Evolutionary conservation across 257 asterid genomes (phyloP).

Genomic region (Mentha longifolia): DNA sequence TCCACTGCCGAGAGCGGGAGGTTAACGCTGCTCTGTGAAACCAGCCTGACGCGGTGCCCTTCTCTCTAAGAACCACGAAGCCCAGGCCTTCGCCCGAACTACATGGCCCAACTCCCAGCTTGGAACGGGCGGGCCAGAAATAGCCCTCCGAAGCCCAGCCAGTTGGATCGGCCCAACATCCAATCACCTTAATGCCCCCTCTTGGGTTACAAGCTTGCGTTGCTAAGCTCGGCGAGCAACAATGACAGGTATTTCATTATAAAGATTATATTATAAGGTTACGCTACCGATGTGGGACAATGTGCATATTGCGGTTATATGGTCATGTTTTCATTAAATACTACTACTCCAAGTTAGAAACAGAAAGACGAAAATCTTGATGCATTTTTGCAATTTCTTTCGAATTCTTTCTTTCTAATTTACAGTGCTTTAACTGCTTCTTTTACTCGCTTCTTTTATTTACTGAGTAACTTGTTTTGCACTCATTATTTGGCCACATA

Average conservation of each 20-base stretch:
- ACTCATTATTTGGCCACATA: background rate
- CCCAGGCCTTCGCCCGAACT: background rate
- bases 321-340: too few relatives aligned
- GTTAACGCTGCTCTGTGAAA: conserved; percentile 7
- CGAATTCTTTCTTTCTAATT: background rate
- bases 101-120: background rate
- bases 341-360: too few relatives aligned
- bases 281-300: background rate
- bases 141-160: background rate
- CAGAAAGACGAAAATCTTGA: too few relatives aligned
- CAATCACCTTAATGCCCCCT: background rate
- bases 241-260: background rate
- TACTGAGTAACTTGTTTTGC: background rate
- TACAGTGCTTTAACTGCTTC: background rate
- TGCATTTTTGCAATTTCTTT: background rate
- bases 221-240: background rate
- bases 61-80: background rate
- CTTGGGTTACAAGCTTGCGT: background rate
- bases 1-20: conserved; percentile 10
- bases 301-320: too few relatives aligned
- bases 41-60: conserved; percentile 19
- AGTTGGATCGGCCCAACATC: background rate
- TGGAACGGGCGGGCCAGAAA: background rate
- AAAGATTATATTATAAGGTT: background rate
- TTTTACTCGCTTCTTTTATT: background rate